These are phyloP conservation scores for Stephania yunnanensis DNA, from an alignment of 164 flowering plant genomes.

Conservation along the genomic window DNA sequence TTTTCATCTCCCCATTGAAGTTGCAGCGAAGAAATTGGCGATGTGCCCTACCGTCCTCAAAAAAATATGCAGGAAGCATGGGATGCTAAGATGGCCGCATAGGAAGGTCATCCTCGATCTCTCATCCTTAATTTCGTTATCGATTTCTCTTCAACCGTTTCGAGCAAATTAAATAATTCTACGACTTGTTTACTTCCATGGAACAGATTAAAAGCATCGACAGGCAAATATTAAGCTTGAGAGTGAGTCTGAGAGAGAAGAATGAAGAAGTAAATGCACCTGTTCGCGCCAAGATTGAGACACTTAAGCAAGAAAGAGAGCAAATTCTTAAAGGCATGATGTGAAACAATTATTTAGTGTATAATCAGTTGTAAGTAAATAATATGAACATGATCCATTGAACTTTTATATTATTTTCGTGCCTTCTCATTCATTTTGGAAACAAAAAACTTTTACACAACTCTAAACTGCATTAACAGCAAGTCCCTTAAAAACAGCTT, in stretches of 20 bases:
- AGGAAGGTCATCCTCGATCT: neutral
- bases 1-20: conserved; percentile 3
- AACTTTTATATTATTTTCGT: neutral
- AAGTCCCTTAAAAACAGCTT: neutral
- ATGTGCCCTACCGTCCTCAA: conserved; percentile 3
- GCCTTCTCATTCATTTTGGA: neutral
- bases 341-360: neutral
- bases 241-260: conserved; percentile 4
- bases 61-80: conserved; percentile 5
- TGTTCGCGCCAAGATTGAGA: conserved; percentile 4
- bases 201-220: conserved; percentile 29
- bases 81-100: conserved; percentile 2
- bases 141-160: neutral
- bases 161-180: no score
- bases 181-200: neutral
- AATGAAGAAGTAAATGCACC: conserved; percentile 19
- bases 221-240: conserved; percentile 18
- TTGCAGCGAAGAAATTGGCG: conserved; percentile 1
- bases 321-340: neutral
- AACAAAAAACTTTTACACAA: neutral
- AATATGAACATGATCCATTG: neutral
- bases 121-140: neutral
- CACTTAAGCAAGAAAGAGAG: conserved; percentile 5
- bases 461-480: neutral
- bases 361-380: neutral